Evolutionary conservation across 805 yeast species (phyloP).

Genomic region (Wickerhamomyces subpelliculosus): DNA sequence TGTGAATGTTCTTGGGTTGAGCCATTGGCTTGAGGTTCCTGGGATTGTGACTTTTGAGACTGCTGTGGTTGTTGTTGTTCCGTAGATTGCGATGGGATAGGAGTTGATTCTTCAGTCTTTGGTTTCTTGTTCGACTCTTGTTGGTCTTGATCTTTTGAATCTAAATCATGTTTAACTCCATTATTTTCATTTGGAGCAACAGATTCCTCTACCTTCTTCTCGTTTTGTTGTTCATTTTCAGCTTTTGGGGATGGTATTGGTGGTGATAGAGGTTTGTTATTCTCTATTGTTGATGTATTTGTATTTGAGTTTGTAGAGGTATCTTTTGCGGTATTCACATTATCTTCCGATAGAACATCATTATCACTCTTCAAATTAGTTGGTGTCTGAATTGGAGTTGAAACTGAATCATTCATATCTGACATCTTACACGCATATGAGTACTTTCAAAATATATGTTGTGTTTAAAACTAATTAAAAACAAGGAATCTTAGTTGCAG

Average conservation of each 20-base stretch:
- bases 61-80: no score
- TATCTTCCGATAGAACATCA: not conserved
- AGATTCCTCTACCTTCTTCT: no score
- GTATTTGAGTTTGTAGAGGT: slow-evolving; percentile 1
- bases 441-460: no score
- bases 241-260: slow-evolving; percentile 38
- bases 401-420: slow-evolving; percentile 6
- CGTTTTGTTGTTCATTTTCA: slow-evolving; percentile 19
- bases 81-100: not conserved
- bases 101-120: not conserved
- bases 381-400: slow-evolving; percentile 10
- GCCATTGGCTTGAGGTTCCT: no score
- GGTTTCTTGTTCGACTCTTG: not conserved
- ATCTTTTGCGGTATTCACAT: not conserved
- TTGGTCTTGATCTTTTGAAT: slow-evolving; percentile 7
- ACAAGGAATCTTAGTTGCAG: no score
- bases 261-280: slow-evolving; percentile 35
- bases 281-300: slow-evolving; percentile 7
- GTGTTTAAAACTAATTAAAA: no score
- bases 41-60: no score
- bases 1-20: not conserved
- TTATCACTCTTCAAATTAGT: slow-evolving; percentile 1
- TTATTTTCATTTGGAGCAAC: no score
- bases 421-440: slow-evolving; percentile 2
- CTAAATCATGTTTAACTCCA: slow-evolving; percentile 19